phyloP scores from a whole-genome alignment of 768 basidiomycete genomes.

The Trametes sanguinea region DNA sequence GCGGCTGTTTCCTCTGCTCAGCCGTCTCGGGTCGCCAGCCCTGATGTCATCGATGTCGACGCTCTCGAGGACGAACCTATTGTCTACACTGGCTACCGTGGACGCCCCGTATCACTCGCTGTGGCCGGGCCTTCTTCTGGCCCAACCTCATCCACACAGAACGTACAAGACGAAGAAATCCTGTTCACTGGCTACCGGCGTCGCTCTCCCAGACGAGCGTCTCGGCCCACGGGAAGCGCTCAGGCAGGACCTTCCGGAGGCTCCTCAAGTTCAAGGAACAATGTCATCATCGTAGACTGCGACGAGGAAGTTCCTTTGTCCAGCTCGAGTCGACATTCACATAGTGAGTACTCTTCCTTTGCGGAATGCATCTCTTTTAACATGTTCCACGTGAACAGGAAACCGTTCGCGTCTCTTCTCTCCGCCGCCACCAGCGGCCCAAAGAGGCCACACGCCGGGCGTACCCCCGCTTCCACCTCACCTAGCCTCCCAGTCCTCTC shows the following conservation, averaged over 20 bases:
- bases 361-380: too few species aligned
- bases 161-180: constrained; percentile 20
- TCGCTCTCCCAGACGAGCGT: constrained; percentile 1
- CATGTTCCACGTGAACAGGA: constrained; percentile 1
- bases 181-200: constrained; percentile 20
- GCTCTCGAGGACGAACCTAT: constrained; percentile 39
- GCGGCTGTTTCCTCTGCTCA: neutral
- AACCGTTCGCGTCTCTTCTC: constrained; percentile 17
- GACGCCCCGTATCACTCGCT: constrained; percentile 12
- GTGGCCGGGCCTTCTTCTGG: neutral
- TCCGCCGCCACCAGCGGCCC: constrained; percentile 44
- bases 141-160: neutral
- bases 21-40: constrained; percentile 15
- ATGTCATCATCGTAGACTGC: constrained; percentile 40
- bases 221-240: constrained; percentile 14
- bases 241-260: constrained; percentile 7
- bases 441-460: constrained; percentile 47
- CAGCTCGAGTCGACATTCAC: constrained; percentile 2
- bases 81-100: constrained; percentile 29
- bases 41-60: constrained; percentile 49
- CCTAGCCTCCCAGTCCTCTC: constrained; percentile 37
- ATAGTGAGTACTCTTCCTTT: constrained; percentile 13
- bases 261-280: neutral
- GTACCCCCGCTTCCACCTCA: constrained; percentile 53
- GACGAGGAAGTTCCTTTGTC: constrained; percentile 38